phyloP scores from a whole-genome alignment of 495 filamentous ascomycete genomes.

The Neurospora hispaniola region DNA sequence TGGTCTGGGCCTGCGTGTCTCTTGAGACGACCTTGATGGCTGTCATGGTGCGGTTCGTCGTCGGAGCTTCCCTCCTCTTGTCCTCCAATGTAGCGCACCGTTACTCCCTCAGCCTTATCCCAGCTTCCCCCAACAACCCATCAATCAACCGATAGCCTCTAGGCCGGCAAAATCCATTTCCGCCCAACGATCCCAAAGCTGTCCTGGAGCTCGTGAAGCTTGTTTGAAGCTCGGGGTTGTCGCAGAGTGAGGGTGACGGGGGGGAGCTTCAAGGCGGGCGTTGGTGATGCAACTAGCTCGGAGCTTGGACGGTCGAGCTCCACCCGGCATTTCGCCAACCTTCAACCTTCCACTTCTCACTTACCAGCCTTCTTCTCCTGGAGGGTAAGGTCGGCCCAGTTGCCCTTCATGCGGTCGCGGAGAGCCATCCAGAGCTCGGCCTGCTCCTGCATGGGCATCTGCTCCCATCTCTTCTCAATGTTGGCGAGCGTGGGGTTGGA shows the following conservation, averaged over 20 bases:
- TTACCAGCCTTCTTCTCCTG: slow-evolving; percentile 98
- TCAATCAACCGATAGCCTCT: background rate
- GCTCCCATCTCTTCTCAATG: slow-evolving; percentile 99
- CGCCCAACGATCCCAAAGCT: background rate
- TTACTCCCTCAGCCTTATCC: background rate
- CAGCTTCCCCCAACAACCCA: background rate
- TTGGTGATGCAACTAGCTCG: slow-evolving; percentile 8
- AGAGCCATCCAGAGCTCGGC: slow-evolving; percentile 97
- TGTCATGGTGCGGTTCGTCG: slow-evolving; percentile 3
- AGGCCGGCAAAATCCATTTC: background rate
- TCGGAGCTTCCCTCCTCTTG: background rate
- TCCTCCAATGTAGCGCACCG: background rate
- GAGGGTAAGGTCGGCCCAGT: slow-evolving; percentile 87
- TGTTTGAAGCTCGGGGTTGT: background rate
- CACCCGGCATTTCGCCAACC: background rate
- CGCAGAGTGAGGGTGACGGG: slow-evolving; percentile 1
- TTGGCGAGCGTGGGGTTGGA: slow-evolving; percentile 93
- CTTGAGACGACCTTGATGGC: slow-evolving; percentile 4
- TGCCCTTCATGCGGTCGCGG: slow-evolving; percentile 94
- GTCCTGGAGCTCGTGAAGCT: background rate
- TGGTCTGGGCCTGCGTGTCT: background rate
- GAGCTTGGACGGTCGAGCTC: background rate
- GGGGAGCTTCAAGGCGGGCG: background rate
- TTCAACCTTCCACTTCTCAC: slow-evolving; percentile 26
- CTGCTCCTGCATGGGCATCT: slow-evolving; percentile 94